Evolutionary conservation across 768 basidiomycete species (phyloP), one percentile per base, ranked within the genome.

Genomic region (Collybia sp.): DNA sequence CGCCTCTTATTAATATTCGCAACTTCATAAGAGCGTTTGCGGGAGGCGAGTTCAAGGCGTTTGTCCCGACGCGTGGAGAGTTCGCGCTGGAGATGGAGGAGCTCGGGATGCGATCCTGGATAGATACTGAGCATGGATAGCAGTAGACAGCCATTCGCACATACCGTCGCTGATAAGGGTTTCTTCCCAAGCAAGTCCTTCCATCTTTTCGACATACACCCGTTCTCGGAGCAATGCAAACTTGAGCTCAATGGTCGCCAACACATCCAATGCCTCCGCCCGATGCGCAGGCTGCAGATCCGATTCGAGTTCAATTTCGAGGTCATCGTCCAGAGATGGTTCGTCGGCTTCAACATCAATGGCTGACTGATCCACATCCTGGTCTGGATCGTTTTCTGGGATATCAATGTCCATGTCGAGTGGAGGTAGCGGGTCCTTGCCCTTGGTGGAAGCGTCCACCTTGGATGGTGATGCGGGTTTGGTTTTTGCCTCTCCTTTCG

Each of bases 161-260:
- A 54, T 53, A 93, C 93, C 88, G 36, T 84, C 77, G 20, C 78
- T 71, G 17, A 98, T 75, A 55, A 93, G 70, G 12, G 77, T 68
- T 58, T 97, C 93, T 63, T 98, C 95, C 80, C 84, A 86, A 30
- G 88, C 85, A 6, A 95, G 69, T 3, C 80, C 82, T 34, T 93
- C 88, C 91, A 97, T 93, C 62, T 93, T 88, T 67, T 98, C 95
- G 15, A 97, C 74, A 62, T 94, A 97, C 12, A 97, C 72, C 42
- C 82, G 73, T 61, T 97, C 93, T 40, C 95, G 69, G 46, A 97
- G 64, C 30, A 87, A 66, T 0, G 94, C 93, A 63, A 93, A 96
- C 58, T 89, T 91, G 65, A 97, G 80, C 59, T 99, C 95, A 54
- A 99, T 94, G 38, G 73, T 77, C 2, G 94, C 86, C 6, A 97